A percentile compares a stretch with the other conserved stretches of the same genome.
Conservation (phyloP, 1,284 basidiomycete species). For the Mrakiaceae sp. region DNA sequence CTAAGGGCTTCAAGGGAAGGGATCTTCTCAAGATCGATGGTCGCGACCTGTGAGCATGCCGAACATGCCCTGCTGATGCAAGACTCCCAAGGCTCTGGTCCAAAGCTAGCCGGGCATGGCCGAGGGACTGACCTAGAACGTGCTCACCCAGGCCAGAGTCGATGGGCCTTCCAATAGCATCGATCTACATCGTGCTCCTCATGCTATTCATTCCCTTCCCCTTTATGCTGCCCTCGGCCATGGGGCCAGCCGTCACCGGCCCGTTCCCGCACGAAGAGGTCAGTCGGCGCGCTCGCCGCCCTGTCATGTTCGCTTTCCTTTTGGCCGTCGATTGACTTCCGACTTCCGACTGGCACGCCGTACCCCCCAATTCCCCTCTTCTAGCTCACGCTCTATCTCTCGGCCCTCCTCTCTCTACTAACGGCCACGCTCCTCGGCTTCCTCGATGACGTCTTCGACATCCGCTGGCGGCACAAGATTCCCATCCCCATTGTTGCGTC, state of each 20-base stretch:
- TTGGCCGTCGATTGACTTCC: constrained; percentile 5
- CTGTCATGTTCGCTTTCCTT: neutral
- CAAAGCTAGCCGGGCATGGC: neutral
- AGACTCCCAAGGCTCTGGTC: neutral
- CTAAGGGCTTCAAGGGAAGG: constrained; percentile 62
- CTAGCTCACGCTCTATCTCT: constrained; percentile 82
- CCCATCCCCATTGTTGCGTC: constrained; percentile 93
- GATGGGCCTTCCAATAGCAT: constrained; percentile 78
- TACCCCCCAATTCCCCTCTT: constrained; percentile 18
- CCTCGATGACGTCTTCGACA: constrained; percentile 95
- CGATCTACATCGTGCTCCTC: constrained; percentile 73
- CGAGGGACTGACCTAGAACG: neutral
- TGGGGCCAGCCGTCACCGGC: constrained; percentile 21
- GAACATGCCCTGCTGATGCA: constrained; percentile 18
- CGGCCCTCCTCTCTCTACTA: constrained; percentile 77
- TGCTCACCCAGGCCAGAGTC: constrained; percentile 68
- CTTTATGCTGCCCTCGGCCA: constrained; percentile 46
- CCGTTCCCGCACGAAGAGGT: constrained; percentile 85
- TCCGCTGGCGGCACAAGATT: constrained; percentile 95
- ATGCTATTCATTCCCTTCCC: constrained; percentile 83
- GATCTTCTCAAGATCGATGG: constrained; percentile 68
- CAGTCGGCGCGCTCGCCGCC: constrained; percentile 22
- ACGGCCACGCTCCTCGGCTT: constrained; percentile 92
- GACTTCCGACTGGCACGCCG: neutral
- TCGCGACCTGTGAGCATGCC: constrained; percentile 51